phyloP scores from a whole-genome alignment of 768 basidiomycete species.

The Boletus reticuloceps region DNA sequence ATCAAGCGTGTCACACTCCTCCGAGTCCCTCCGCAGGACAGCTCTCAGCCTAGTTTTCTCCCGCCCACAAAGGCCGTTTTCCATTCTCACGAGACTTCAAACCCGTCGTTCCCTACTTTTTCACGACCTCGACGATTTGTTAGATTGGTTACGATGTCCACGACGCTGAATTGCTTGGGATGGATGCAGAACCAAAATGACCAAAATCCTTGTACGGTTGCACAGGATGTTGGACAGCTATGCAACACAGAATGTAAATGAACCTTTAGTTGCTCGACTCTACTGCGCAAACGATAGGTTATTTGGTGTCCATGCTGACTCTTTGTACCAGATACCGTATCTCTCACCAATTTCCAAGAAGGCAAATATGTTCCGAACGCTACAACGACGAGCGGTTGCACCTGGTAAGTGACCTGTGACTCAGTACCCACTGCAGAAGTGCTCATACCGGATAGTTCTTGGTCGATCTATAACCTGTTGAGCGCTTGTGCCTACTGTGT shows the following conservation, averaged over 20 bases:
- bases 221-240: slow-evolving; percentile 16
- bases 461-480: slow-evolving; percentile 30
- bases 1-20: slow-evolving; percentile 3
- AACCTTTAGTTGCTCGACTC: background rate
- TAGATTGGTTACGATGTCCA: slow-evolving; percentile 1
- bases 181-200: slow-evolving; percentile 10
- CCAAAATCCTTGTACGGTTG: slow-evolving; percentile 16
- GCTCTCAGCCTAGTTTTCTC: background rate
- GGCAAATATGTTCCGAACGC: slow-evolving; percentile 16
- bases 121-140: background rate
- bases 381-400: slow-evolving; percentile 17
- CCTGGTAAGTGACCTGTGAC: slow-evolving; percentile 17
- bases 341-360: slow-evolving; percentile 14
- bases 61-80: background rate
- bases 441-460: slow-evolving; percentile 21
- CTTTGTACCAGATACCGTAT: slow-evolving; percentile 14
- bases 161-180: slow-evolving; percentile 7
- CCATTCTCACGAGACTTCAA: background rate
- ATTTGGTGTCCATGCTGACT: background rate
- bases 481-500: slow-evolving; percentile 25
- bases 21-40: background rate
- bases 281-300: background rate
- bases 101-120: background rate
- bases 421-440: background rate
- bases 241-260: slow-evolving; percentile 19